phyloP scores from a whole-genome alignment of 495 filamentous ascomycete genomes.

The Tuber brumale region DNA sequence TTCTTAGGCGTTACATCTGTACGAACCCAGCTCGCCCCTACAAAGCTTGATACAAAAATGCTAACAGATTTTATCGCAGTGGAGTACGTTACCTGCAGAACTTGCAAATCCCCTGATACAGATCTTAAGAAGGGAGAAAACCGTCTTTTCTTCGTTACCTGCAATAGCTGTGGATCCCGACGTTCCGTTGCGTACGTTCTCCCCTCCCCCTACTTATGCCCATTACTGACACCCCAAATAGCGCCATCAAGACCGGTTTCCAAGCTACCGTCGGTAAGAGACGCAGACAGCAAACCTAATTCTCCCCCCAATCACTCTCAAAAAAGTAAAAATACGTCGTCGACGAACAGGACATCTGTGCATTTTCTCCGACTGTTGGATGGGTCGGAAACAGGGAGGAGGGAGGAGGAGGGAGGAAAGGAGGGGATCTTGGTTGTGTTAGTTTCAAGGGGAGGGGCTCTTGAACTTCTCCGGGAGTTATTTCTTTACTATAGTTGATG shows the following conservation, averaged over 20 bases:
- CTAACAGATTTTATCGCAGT: constrained; percentile 48
- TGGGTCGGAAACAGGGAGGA: constrained; percentile 11
- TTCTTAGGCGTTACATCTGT: constrained; percentile 89
- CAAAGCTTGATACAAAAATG: constrained; percentile 14
- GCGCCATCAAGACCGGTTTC: constrained; percentile 99
- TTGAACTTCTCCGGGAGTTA: background rate
- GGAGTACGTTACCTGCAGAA: constrained; percentile 99
- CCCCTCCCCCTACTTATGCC: background rate
- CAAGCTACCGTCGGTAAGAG: constrained; percentile 93
- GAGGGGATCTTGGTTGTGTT: constrained; percentile 7
- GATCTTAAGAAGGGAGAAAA: constrained; percentile 98
- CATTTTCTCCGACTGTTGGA: constrained; percentile 13
- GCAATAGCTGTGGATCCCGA: constrained; percentile 82
- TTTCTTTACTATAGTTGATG: background rate
- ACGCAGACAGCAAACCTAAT: constrained; percentile 58
- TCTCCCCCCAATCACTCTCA: background rate
- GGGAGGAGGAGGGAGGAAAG: background rate
- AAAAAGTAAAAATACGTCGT: background rate
- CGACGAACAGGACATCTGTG: background rate
- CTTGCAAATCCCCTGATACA: constrained; percentile 89
- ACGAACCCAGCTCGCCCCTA: constrained; percentile 41
- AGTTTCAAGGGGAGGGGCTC: constrained; percentile 14
- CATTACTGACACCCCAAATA: constrained; percentile 22
- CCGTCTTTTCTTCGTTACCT: constrained; percentile 78
- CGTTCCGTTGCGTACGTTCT: constrained; percentile 64